Evolutionary conservation across 192 early-diverging fungal genomes (phyloP).

Genomic region (Radiomyces spectabilis): DNA sequence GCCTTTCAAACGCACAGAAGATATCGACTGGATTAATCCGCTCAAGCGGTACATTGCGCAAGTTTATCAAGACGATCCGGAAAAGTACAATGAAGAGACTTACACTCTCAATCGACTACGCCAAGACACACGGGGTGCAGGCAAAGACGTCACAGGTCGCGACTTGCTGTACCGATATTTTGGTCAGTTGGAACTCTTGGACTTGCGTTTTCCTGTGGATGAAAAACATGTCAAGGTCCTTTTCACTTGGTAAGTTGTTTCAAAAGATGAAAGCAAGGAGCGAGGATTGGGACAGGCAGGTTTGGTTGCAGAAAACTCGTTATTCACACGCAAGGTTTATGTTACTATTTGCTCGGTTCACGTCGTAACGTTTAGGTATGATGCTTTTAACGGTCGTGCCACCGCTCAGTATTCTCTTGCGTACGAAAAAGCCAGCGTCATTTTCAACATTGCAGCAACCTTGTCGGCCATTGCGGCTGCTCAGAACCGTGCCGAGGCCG

Average conservation of each 20-base stretch:
- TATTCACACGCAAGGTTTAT: not conserved
- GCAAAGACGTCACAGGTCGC: constrained; percentile 86
- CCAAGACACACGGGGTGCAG: constrained; percentile 93
- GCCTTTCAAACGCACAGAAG: constrained; percentile 84
- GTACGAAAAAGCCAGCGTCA: constrained; percentile 92
- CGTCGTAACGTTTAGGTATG: constrained; percentile 38
- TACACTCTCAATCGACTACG: constrained; percentile 82
- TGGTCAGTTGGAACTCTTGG: constrained; percentile 90
- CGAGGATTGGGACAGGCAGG: no score
- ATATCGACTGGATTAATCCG: constrained; percentile 84
- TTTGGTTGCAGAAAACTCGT: no score
- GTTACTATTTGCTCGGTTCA: not conserved
- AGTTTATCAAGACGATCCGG: constrained; percentile 90
- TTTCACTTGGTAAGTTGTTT: constrained; percentile 75
- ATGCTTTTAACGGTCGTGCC: constrained; percentile 75
- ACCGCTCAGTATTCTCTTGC: constrained; percentile 90
- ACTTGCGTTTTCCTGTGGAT: constrained; percentile 89
- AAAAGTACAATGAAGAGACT: constrained; percentile 79
- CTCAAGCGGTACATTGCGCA: constrained; percentile 78
- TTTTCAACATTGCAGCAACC: constrained; percentile 90
- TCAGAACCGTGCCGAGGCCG: constrained; percentile 66
- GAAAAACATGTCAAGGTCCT: constrained; percentile 83
- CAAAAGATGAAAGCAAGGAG: not conserved
- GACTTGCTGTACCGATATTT: constrained; percentile 96
- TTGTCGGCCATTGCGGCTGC: constrained; percentile 66